Percentiles rank a stretch among this genome's conserved stretches.
These are phyloP conservation scores for Aegle marmelos DNA, from an alignment of 345 rosid species.

Conservation along the genomic window DNA sequence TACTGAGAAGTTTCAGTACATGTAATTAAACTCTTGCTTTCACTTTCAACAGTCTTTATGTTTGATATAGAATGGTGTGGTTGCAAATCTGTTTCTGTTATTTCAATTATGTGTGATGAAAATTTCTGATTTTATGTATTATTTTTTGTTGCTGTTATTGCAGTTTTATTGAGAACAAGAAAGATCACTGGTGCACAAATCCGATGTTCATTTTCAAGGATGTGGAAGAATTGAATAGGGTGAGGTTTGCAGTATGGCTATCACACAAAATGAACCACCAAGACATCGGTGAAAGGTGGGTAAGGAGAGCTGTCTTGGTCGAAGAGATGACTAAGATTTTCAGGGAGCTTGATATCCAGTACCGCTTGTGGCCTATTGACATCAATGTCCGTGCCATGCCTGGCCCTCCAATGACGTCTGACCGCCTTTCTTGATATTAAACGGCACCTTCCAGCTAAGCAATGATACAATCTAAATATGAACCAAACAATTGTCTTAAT, in stretches of 20 bases:
- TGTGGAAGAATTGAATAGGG: conserved; percentile 48
- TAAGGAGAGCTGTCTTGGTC: conserved; percentile 53
- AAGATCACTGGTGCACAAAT: conserved; percentile 68
- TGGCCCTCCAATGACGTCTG: conserved; percentile 19
- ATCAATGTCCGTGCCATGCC: conserved; percentile 59
- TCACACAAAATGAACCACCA: conserved; percentile 77
- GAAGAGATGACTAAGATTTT: conserved; percentile 76
- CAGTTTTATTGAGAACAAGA: conserved; percentile 64
- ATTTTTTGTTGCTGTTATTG: conserved; percentile 4
- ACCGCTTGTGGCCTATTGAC: conserved; percentile 60
- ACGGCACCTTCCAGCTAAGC: conserved; percentile 10
- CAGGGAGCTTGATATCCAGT: conserved; percentile 68
- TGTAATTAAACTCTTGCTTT: not conserved
- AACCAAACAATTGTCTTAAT: not conserved
- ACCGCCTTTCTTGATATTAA: conserved; percentile 37
- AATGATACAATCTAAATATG: not conserved
- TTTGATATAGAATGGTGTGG: not conserved
- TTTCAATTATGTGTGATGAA: not conserved
- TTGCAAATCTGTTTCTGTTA: not conserved
- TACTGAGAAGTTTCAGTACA: not conserved
- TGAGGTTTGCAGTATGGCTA: conserved; percentile 68
- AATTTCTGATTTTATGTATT: not conserved
- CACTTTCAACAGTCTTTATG: not conserved
- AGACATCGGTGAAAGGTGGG: conserved; percentile 67
- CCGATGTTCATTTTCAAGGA: conserved; percentile 65